Evolutionary conservation across 2,329 filamentous ascomycete genomes (phyloP).

Genomic region (Fusarium mangiferae): DNA sequence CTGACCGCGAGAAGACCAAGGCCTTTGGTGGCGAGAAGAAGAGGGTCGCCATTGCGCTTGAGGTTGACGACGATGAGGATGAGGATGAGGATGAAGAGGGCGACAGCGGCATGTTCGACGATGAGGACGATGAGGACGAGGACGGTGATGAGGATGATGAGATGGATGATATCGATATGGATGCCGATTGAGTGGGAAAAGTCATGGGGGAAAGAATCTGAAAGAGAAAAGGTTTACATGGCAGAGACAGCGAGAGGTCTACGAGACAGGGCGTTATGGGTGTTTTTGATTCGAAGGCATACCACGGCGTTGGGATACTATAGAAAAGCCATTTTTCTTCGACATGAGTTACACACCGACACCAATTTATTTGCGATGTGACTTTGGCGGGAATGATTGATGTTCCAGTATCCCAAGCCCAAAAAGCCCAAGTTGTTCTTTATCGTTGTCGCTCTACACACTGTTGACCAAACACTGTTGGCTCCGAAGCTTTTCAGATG

Average conservation of each 20-base stretch:
- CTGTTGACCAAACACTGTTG: background rate
- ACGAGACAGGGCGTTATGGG: slow-evolving; percentile 38
- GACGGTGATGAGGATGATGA: slow-evolving; percentile 47
- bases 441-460: background rate
- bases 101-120: slow-evolving; percentile 43
- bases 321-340: slow-evolving; percentile 35
- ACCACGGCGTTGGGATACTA: slow-evolving; percentile 41
- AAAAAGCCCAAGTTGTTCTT: slow-evolving; percentile 1
- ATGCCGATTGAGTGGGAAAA: slow-evolving; percentile 30
- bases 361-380: slow-evolving; percentile 6
- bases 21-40: slow-evolving; percentile 57
- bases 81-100: slow-evolving; percentile 49
- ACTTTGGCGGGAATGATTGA: slow-evolving; percentile 26
- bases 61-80: slow-evolving; percentile 50
- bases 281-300: slow-evolving; percentile 42
- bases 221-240: slow-evolving; percentile 22
- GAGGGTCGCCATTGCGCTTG: slow-evolving; percentile 49
- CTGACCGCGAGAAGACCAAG: slow-evolving; percentile 50
- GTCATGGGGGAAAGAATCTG: background rate
- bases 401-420: slow-evolving; percentile 13
- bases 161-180: slow-evolving; percentile 50
- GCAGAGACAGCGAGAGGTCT: slow-evolving; percentile 19
- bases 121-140: slow-evolving; percentile 51
- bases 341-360: slow-evolving; percentile 28
- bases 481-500: slow-evolving; percentile 1